Base-by-base conservation (phyloP, 176 grass and related monocot genomes). In the Pontederia paniculata region DNA sequence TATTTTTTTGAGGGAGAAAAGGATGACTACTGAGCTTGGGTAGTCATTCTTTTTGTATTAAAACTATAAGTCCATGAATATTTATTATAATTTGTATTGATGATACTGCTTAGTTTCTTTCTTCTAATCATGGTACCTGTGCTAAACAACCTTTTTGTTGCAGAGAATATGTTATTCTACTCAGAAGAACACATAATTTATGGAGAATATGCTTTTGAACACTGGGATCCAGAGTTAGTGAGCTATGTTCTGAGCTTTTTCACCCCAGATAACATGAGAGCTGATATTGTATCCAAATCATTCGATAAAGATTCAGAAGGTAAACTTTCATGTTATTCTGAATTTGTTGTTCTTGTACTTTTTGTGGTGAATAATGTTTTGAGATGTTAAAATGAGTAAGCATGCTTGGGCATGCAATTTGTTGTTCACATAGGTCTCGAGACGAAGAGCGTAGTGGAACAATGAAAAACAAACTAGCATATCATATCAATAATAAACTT, bases 181-280 rank as follows among this genome's bases (percentile, higher is more conserved):
- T 80, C 83, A 56, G 82, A 87, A 62, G 81, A 81, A 44, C 91
- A 96, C 57, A 71, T 87, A 20, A 69, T 96, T 63, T 86, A 58
- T 74, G 91, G 91, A 76, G 79, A 89, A 73, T 89, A 89, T 87
- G 70, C 79, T 74, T 83, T 68, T 69, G 86, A 96, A 79, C 72
- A 59, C 21, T 89, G 91, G 91, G 86, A 96, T 66, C 82, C 86
- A 9, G 76, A 79, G 31, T 73, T 96, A 57, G 70, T 89, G 8
- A 73, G 87, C 50, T 70, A 84, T 71, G 60, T 71, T 57, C 73
- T 83, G 90, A 83, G 73, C 56, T 77, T 89, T 78, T 89, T 96
- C 63, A 69, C 88, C 47, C 85, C 90, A 70, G 85, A 89, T 60
- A 96, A 89, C 69, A 87, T 96, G 91, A 89, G 91, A 73, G 66